A percentile compares a stretch with the other conserved stretches of the same genome.
Evolutionary conservation across 2,329 filamentous ascomycete genomes (phyloP).

Genomic region (Pezicula carpinea): DNA sequence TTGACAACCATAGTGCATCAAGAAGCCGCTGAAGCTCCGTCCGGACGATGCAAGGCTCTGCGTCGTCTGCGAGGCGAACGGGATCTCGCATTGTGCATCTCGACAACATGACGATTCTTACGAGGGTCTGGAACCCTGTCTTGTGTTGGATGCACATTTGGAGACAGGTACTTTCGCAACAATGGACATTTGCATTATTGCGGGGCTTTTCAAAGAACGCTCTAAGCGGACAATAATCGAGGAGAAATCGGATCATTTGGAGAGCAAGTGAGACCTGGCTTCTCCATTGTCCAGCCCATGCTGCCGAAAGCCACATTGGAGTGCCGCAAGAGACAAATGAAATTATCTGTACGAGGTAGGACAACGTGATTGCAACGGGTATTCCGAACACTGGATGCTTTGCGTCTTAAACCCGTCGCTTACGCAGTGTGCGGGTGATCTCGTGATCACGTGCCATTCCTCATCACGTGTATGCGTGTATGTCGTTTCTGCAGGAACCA

Average conservation of each 20-base stretch:
- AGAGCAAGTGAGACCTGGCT: too few species aligned
- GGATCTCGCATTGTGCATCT: constrained; percentile 17
- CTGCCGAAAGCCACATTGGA: too few species aligned
- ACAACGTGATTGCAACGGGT: too few species aligned
- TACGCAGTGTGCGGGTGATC: background rate
- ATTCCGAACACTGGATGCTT: too few species aligned
- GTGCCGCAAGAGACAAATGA: too few species aligned
- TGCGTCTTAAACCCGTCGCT: too few species aligned
- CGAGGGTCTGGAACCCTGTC: too few species aligned
- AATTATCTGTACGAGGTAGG: too few species aligned
- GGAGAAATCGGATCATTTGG: constrained; percentile 1
- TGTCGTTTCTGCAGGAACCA: background rate
- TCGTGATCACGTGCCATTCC: background rate
- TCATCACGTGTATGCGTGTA: background rate
- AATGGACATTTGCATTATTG: constrained; percentile 14
- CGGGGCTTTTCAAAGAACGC: constrained; percentile 7
- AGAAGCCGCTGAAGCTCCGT: constrained; percentile 4
- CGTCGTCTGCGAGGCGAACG: constrained; percentile 11
- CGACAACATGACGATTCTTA: background rate
- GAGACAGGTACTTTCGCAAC: too few species aligned
- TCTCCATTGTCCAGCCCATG: too few species aligned
- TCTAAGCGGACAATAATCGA: constrained; percentile 6
- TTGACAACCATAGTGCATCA: constrained; percentile 24
- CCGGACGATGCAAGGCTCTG: constrained; percentile 17
- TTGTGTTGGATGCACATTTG: too few species aligned